Base-by-base conservation (phyloP, 176 grass and related monocot genomes). In the Rhipidocladum racemiflorum region DNA sequence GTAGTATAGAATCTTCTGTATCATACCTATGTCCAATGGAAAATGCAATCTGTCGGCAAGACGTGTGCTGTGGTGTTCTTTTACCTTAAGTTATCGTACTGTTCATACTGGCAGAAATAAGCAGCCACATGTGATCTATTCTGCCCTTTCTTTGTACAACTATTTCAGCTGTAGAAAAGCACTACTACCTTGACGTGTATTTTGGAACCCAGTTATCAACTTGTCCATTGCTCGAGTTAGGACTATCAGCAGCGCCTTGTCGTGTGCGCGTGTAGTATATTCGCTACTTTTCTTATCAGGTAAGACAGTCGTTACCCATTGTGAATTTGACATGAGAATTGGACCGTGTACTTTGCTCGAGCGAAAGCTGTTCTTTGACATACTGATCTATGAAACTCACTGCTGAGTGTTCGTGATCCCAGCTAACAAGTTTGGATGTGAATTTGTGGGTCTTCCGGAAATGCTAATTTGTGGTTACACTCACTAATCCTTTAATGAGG, bases 1-100 rank as follows among this genome's bases (percentile, higher is more conserved):
- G 78, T 90, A 89, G 46, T 64, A 82, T 82, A 77, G 72, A 49
- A 72, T 77, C 70, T 56, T 67, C 20, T 82, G 72, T 69, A 89
- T 16, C 35, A 64, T 54, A 68, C 34, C 62, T 65, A 46, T 72
- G 65, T 59, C 61, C 2, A 60, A 59, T 32, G 56, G 68, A 24
- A 74, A 70, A 55, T 40, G 50, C 61, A 42, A 29, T 88, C 12
- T 74, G 50, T 67, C 50, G 23, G 49, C 59, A 73, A n/a, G 70
- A 45, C 40, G 53, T 17, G 21, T 39, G 59, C 18, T n/a, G 9
- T 48, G 48, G 16, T 77, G 61, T 17, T 50, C 12, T 36, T 36
- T 32, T 32, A 40, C 60, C 72, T 48, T 81, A 62, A 70, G 35
- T 55, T 55, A 56, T 55, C 16, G 67, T 29, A 15, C 65, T 81